phyloP scores from a whole-genome alignment of 23 red algal species.

The Chondrus crispus region DNA sequence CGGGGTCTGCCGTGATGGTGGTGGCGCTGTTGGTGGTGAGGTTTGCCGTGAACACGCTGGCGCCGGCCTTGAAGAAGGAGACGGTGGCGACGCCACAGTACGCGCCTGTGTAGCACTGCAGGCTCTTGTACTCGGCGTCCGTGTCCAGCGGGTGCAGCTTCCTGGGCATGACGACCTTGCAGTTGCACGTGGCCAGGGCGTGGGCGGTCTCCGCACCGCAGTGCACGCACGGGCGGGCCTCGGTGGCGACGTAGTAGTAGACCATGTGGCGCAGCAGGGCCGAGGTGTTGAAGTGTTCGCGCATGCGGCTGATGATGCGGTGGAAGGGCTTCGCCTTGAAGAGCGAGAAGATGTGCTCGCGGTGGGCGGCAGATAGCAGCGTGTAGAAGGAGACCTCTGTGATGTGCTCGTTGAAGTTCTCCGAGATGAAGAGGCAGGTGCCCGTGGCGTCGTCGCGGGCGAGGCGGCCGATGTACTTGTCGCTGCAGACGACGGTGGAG shows the following conservation, averaged over 20 bases:
- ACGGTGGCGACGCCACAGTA: conserved; percentile 15
- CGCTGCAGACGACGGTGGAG: conserved; percentile 1
- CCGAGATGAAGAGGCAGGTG: conserved; percentile 27
- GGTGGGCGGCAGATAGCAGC: conserved; percentile 6
- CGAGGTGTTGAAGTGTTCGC: not conserved
- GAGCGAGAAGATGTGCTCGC: conserved; percentile 34
- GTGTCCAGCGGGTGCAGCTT: conserved; percentile 31
- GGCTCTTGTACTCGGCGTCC: not conserved
- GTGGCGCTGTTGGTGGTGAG: not conserved
- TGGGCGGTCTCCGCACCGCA: not conserved
- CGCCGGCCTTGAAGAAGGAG: not conserved
- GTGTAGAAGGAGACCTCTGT: conserved; percentile 31
- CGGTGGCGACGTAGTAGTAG: conserved; percentile 30
- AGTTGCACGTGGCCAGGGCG: not conserved
- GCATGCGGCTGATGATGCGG: not conserved
- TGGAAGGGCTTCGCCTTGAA: not conserved
- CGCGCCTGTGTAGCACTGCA: not conserved
- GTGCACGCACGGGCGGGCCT: conserved; percentile 9
- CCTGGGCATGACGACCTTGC: not conserved
- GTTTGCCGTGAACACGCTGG: not conserved
- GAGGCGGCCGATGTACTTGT: conserved; percentile 35
- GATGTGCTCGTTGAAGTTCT: not conserved
- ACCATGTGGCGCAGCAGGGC: not conserved
- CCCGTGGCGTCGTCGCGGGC: conserved; percentile 34
- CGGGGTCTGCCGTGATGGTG: not conserved